phyloP scores from a whole-genome alignment of 1,284 basidiomycete genomes.

The Fomitopsis pinicola region DNA sequence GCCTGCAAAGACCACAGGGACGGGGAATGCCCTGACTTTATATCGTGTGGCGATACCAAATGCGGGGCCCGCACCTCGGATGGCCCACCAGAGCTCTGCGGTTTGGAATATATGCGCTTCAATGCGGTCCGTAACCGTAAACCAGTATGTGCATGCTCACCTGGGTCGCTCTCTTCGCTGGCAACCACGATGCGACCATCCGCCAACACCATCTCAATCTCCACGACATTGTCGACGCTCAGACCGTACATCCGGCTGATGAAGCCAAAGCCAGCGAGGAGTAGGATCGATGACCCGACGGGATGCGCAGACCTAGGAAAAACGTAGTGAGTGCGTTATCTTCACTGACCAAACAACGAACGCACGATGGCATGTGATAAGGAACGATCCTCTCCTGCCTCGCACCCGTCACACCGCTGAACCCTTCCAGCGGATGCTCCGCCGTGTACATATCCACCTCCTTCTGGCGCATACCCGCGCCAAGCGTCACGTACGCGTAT shows the following conservation, averaged over 20 bases:
- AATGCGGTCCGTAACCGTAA: not conserved
- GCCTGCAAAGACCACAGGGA: conserved; percentile 86
- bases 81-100: conserved; percentile 88
- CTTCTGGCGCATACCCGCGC: conserved; percentile 78
- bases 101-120: conserved; percentile 35
- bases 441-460: conserved; percentile 77
- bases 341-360: conserved; percentile 8
- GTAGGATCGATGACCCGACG: conserved; percentile 77
- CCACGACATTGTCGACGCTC: conserved; percentile 82
- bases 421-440: conserved; percentile 57
- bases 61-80: conserved; percentile 81
- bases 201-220: conserved; percentile 80
- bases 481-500: conserved; percentile 77
- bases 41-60: conserved; percentile 87
- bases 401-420: conserved; percentile 34
- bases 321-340: conserved; percentile 1
- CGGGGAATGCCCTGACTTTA: conserved; percentile 80
- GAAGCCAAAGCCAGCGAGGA: conserved; percentile 89
- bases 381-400: conserved; percentile 57
- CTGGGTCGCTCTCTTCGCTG: conserved; percentile 61
- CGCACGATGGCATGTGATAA: conserved; percentile 82
- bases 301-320: conserved; percentile 63
- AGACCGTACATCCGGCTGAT: conserved; percentile 79
- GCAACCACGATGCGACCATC: conserved; percentile 74
- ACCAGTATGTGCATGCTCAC: conserved; percentile 30